Base-by-base conservation (phyloP, 2,329 filamentous ascomycete genomes). In the Dactylellina sp. region DNA sequence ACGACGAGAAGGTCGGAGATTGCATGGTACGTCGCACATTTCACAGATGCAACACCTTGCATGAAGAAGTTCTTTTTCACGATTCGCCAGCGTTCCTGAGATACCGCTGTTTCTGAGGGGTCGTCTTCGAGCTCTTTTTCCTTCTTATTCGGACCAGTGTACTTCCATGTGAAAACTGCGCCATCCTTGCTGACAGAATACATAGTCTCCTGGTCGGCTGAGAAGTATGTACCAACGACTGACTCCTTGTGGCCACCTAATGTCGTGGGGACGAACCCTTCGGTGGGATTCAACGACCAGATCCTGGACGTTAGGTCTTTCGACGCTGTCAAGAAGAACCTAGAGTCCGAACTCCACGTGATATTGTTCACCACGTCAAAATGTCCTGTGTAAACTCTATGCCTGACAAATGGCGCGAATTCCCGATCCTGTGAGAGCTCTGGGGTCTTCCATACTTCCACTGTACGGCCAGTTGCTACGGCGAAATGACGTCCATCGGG, bases 111-210 rank as follows among this genome's bases (percentile, higher is more conserved):
- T 80, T 89, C 88, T 56, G 87, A 85, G 60, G 89, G 86, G 52
- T 57, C 85, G 28, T 87, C 84, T 24, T 85, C 84, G 14, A 75
- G 74, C 39, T 76, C 77, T 7, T 55, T 62, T 2, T 75, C 77
- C 42, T 85, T 84, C 4, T 80, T 80, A 82, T 87, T 82, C 79
- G 87, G 83, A 79, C 88, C 84, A 65, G 86, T 80, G 81, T 95
- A 99, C 79, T 91, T 89, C 95, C 95, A 99, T 76, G 91, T 87
- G 79, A 98, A 98, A 0, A 98, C 86, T 1, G 95, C 93, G n/a
- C 95, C 96, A 81, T 99, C 96, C 81, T 96, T 96, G 82, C 94
- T 97, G 76, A 97, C 88, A 0, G 95, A 98, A 80, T 95, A 99
- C 61, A 85, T 83, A 46, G 88, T 92, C 82, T 99, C 96, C 80